These are phyloP conservation scores for Vanrija pseudolonga DNA, from an alignment of 1,284 basidiomycete species.

Conservation along the genomic window DNA sequence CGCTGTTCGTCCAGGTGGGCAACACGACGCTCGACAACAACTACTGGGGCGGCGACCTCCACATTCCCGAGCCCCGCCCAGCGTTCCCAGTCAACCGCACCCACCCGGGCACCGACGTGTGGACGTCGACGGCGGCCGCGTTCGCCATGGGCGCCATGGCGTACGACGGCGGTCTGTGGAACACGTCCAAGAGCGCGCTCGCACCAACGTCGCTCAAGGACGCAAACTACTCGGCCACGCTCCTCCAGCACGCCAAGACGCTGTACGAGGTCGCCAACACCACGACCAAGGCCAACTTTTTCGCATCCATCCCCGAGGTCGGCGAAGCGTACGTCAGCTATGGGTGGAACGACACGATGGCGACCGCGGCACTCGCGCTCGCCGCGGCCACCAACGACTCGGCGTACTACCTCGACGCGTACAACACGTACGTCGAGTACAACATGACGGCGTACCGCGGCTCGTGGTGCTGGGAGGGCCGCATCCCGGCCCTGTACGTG, in stretches of 20 bases:
- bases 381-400: constrained; percentile 63
- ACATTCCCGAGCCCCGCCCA: constrained; percentile 68
- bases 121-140: constrained; percentile 73
- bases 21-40: constrained; percentile 64
- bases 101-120: constrained; percentile 79
- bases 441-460: constrained; percentile 56
- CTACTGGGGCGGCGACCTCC: constrained; percentile 73
- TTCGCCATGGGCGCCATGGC: constrained; percentile 79
- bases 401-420: constrained; percentile 63
- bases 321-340: constrained; percentile 68
- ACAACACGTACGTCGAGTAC: constrained; percentile 60
- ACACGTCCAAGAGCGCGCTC: constrained; percentile 48
- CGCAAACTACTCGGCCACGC: constrained; percentile 62
- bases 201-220: constrained; percentile 66
- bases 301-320: constrained; percentile 62
- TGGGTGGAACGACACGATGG: constrained; percentile 49
- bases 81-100: constrained; percentile 72
- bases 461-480: constrained; percentile 85
- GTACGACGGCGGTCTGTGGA: constrained; percentile 60
- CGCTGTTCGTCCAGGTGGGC: constrained; percentile 74
- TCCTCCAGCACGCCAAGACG: constrained; percentile 67
- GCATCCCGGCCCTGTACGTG: constrained; percentile 68
- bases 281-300: constrained; percentile 25
- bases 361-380: constrained; percentile 68
- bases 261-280: constrained; percentile 69